These are phyloP conservation scores for Mesostigma viride DNA, from an alignment of 139 green algal genomes.

Conservation along the genomic window DNA sequence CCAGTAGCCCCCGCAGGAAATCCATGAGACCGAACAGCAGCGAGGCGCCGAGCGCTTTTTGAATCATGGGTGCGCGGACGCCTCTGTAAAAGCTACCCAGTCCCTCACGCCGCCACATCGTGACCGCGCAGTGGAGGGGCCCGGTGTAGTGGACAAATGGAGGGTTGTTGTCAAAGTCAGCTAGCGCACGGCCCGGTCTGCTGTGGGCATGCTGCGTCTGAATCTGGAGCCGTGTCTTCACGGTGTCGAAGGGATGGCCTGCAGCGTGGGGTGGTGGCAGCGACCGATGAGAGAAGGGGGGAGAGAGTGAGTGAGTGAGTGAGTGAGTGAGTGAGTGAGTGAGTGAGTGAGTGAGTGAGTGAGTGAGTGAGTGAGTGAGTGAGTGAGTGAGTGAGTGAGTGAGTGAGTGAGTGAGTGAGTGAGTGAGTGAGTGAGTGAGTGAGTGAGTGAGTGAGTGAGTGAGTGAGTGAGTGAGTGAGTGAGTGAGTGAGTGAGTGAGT, in stretches of 20 bases:
- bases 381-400: neutral
- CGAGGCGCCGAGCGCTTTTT: slow-evolving; percentile 17
- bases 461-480: too few species aligned
- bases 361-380: neutral
- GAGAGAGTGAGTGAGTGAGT: too few species aligned
- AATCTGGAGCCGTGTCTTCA: slow-evolving; percentile 24
- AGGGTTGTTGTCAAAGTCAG: too few species aligned
- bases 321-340: neutral
- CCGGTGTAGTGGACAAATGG: slow-evolving; percentile 6
- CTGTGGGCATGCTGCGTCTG: neutral
- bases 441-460: too few species aligned
- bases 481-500: too few species aligned
- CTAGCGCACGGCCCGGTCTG: neutral
- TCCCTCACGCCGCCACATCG: slow-evolving; percentile 12
- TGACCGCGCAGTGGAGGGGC: slow-evolving; percentile 12
- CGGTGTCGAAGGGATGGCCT: slow-evolving; percentile 27
- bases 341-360: neutral
- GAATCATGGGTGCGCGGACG: slow-evolving; percentile 11
- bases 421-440: too few species aligned
- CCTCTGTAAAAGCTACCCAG: slow-evolving; percentile 19
- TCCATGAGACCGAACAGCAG: slow-evolving; percentile 25
- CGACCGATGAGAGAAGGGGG: neutral
- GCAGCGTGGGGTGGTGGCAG: neutral
- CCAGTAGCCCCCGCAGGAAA: slow-evolving; percentile 7
- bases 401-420: too few species aligned